Percentiles rank a stretch among this genome's conserved stretches.
phyloP scores from a whole-genome alignment of 2,329 filamentous ascomycete species.

The Colletotrichum sojae region DNA sequence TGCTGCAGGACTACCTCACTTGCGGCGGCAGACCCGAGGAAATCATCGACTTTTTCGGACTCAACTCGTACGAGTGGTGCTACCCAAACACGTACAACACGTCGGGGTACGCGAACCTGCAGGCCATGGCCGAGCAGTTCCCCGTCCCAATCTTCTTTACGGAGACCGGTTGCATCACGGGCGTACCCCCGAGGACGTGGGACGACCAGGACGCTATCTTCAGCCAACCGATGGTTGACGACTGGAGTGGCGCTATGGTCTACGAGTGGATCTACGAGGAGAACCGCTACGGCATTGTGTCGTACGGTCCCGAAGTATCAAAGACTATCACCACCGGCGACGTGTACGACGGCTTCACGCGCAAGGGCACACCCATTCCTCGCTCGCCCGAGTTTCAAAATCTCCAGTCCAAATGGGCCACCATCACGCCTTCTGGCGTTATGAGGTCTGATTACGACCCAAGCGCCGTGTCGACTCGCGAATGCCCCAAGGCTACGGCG shows the following conservation, averaged over 20 bases:
- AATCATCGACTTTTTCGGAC: slow-evolving; percentile 84
- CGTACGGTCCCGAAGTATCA: slow-evolving; percentile 75
- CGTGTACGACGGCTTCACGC: slow-evolving; percentile 75
- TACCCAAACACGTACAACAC: slow-evolving; percentile 69
- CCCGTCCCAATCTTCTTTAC: slow-evolving; percentile 92
- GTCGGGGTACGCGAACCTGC: slow-evolving; percentile 79
- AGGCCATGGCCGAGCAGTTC: slow-evolving; percentile 77
- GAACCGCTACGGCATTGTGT: slow-evolving; percentile 86
- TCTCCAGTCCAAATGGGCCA: slow-evolving; percentile 82
- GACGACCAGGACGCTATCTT: slow-evolving; percentile 84
- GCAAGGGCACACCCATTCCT: slow-evolving; percentile 81
- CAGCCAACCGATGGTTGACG: slow-evolving; percentile 77
- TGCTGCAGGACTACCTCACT: slow-evolving; percentile 80
- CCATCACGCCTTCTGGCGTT: slow-evolving; percentile 78
- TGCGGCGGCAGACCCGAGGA: slow-evolving; percentile 80
- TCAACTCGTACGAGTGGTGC: slow-evolving; percentile 91
- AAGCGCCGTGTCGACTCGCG: slow-evolving; percentile 71
- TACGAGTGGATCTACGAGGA: slow-evolving; percentile 93
- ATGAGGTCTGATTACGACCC: slow-evolving; percentile 76
- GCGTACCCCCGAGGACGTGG: slow-evolving; percentile 72
- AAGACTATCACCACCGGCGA: slow-evolving; percentile 67
- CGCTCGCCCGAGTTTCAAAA: slow-evolving; percentile 84
- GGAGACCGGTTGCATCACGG: slow-evolving; percentile 85
- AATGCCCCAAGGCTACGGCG: slow-evolving; percentile 80
- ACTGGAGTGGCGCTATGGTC: slow-evolving; percentile 83